Percentiles rank a stretch among this genome's conserved stretches.
Evolutionary conservation across 176 grass and related monocot species (phyloP).

Genomic region (Rhipidocladum racemiflorum): DNA sequence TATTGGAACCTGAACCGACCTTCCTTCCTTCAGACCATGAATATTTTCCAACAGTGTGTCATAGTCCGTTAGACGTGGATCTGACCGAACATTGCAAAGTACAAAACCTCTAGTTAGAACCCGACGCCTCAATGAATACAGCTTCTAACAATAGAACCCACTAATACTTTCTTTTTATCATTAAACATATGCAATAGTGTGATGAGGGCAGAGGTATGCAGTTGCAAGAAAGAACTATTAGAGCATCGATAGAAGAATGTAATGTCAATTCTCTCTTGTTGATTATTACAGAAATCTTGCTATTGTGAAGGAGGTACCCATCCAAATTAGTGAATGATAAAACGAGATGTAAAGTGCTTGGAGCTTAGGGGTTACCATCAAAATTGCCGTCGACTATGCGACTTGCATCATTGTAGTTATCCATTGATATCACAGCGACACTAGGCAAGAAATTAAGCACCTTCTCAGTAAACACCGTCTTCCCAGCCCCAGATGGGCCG

Average conservation of each 20-base stretch:
- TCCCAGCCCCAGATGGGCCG: conserved; percentile 91
- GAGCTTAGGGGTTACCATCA: conserved; percentile 61
- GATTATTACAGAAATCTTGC: not conserved
- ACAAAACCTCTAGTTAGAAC: conserved; percentile 1
- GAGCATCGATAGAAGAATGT: not conserved
- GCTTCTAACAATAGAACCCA: not conserved
- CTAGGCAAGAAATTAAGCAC: conserved; percentile 89
- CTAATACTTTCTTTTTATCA: not conserved
- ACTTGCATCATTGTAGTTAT: conserved; percentile 91
- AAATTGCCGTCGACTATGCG: conserved; percentile 95
- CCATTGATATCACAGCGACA: conserved; percentile 94
- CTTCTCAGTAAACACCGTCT: conserved; percentile 95
- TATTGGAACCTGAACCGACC: conserved; percentile 88
- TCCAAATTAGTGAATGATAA: not conserved
- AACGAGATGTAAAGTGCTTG: not conserved
- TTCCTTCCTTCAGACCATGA: conserved; percentile 76
- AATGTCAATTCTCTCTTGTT: not conserved
- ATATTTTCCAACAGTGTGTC: conserved; percentile 92
- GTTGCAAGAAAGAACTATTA: conserved; percentile 21
- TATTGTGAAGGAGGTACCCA: not conserved
- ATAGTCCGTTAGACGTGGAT: conserved; percentile 93
- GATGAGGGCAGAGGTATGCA: not conserved
- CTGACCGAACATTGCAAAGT: conserved; percentile 47
- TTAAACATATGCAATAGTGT: not conserved
- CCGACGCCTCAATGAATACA: not conserved